Evolutionary conservation across 768 basidiomycete genomes (phyloP), one percentile per base, ranked within the genome.

Genomic region (Cystobasidium tubakii): DNA sequence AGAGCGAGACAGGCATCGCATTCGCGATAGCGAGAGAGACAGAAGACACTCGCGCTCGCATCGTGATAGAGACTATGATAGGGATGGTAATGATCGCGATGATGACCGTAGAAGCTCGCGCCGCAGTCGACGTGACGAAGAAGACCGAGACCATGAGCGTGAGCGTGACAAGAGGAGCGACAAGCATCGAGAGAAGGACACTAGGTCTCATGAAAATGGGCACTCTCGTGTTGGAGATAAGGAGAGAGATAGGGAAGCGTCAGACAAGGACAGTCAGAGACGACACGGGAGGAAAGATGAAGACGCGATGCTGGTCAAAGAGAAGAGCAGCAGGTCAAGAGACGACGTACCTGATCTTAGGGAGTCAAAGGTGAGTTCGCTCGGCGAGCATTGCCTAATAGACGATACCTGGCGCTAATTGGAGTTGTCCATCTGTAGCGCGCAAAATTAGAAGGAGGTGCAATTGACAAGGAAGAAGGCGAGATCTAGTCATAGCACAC

Each of bases 391-490:
- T n/a, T 43, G 62, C 23, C 9, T 34, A 4, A 21, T 34, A 17
- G 23, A 64, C 6, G n/a, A n/a, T n/a, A n/a, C n/a, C n/a, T n/a
- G n/a, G n/a, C 42, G n/a, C 62, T 43, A 31, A n/a, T 54, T 6
- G 6, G 27, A 54, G 27, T 7, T 54, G 7, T 54, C 27, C 27
- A 29, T n/a, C 10, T 29, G 46, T 21, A 57, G 64, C 25, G 34
- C 1, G 31, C 31, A 27, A 15, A 66, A 21, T 1, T 7, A 13
- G 50, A 29, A 19, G 70, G 39, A 23, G 73, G 73, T 25, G 74
- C 66, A 27, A 72, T n/a, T 1, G 76, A 78, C 55, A 54, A 53
- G 15, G 78, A 78, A 67, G 78, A 78, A 57, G 78, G 78, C 19
- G 77, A 76, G 53, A 57, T 77, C 39, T 76, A 73, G n/a, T 12